Base-by-base conservation (phyloP, 2,329 filamentous ascomycete species). In the Hypoxylon sp. region DNA sequence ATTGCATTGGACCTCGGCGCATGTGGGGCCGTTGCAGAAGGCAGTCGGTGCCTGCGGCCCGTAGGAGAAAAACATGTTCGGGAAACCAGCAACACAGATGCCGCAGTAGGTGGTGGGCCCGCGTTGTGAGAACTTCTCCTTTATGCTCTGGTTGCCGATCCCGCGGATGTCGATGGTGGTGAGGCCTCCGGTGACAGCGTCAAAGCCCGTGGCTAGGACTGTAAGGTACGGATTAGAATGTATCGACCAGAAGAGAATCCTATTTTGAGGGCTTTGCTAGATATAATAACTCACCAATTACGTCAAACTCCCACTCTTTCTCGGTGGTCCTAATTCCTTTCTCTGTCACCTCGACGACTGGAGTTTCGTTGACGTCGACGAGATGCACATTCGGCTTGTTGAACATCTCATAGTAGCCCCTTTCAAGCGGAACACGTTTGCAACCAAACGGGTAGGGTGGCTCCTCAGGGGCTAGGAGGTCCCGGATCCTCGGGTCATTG, bases 391-490 rank as follows among this genome's bases (percentile, higher is more conserved):
- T 78, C 0, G 73, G 69, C 56, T 75, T 61, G 50, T 80, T 79
- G 70, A 75, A 80, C 6, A 75, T 71, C 43, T 80, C 78, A 55
- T 75, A 78, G 59, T 78, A 81, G 0, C 75, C 75, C 25, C 58
- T 50, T 43, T 75, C 73, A n/a, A 75, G 65, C 0, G 73, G 71
- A 13, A 48, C 75, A 11, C 86, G 80, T 76, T 87, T 89, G 43
- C 82, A 78, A 6, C 85, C 87, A 71, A 87, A 89, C 25, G 79
- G 83, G 60, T 89, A 84, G 0, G 83, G 86, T 75, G 82, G 83
- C 49, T 84, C 74, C 7, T 80, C 70, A 0, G 87, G 88, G 0
- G 86, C 86, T 5, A 89, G 78, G 1, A 89, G 66, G 13, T 87
- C 83, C 25, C 81, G 77, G 67, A 82, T 81, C 25, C 76, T 76